Base-by-base conservation (phyloP, 1,284 basidiomycete species). In the Ustanciosporium gigantosporum region DNA sequence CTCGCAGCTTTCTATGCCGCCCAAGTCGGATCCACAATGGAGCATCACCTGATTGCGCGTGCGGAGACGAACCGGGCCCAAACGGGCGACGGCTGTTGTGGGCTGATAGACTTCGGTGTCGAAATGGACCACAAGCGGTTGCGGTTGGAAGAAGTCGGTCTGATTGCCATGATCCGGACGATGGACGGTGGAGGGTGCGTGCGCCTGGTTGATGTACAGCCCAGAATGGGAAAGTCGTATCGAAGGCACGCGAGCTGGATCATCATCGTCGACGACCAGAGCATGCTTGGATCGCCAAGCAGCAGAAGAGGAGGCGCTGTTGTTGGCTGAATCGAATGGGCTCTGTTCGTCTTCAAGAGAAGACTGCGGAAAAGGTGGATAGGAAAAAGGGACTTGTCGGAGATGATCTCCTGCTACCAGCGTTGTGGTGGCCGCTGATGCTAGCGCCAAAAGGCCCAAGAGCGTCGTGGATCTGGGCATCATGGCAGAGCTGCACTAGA, bases 181-280 rank as follows among this genome's bases (percentile, higher is more conserved):
- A 27, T 57, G 57, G 16, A 55, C 27, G 15, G 22, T 13, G 2
- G 42, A 44, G 0, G 60, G 59, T 8, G 46, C 22, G 20, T 59
- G 51, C 2, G 65, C 46, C 24, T 56, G 53, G 27, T 67, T 67
- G 55, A 67, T 56, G 50, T 64, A 67, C 8, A 67, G 65, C 2
- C 65, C 65, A 9, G 51, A 35, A 23, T 67, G 65, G 2, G 64
- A 66, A n/a, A 66, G 56, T n/a, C 64, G 58, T 3, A 66, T 39
- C 5, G 64, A 21, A 16, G 58, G 43, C 0, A 66, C 56, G n/a
- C 52, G 40, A 3, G 17, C 19, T 13, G 58, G 39, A 36, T 66
- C 56, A 25, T 66, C 62, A 34, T 66, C 60, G 14, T 58, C 35
- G 4, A 64, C 43, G 4, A 53, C n/a, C n/a, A n/a, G n/a, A n/a